Base-by-base conservation (phyloP, 768 basidiomycete species). In the Tylopilus sp. region DNA sequence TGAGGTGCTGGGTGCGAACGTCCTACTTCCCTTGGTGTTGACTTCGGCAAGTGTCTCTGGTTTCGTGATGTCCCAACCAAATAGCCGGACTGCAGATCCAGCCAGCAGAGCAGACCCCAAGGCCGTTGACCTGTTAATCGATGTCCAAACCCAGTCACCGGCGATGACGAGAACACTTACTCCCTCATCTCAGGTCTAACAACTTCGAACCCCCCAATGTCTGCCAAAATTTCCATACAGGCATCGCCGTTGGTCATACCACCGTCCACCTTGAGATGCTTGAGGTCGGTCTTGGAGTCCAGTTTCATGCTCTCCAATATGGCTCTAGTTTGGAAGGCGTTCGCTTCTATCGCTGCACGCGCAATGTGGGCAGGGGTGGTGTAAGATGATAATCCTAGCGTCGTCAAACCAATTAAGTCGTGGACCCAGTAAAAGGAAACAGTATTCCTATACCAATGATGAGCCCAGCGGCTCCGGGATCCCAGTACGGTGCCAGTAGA, bases 401-500 rank as follows among this genome's bases (percentile, higher is more conserved):
- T 21, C 12, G 12, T 40, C 5, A 10, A 28, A 22, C 23, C n/a
- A 40, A 23, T 67, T 4, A 44, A 52, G 38, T 35, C 9, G 45
- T 18, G 22, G 17, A 21, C n/a, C 36, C 7, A 38, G 6, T 5
- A 41, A 7, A 30, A 46, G n/a, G 36, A 20, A 25, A 64, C 66
- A 17, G 15, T 22, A n/a, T 43, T 5, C 8, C 40, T 53, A 22
- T 57, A 80, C 89, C 92, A 52, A 97, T 92, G 40, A 97, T 75
- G 36, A 89, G 69, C 1, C 92, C 93, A 18, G 86, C 87, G 25
- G 97, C 97, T 25, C 85, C 82, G 23, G 92, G 82, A 68, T 99
- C 97, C 97, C 97, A 98, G 72, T 92, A 97, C 6, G 97, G 97
- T 18, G 97, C 97, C 23, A 99, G 82, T 22, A 99, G 78, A 49